Evolutionary conservation across 2,329 filamentous ascomycete species (phyloP).

Genomic region (Beauveria sp.): DNA sequence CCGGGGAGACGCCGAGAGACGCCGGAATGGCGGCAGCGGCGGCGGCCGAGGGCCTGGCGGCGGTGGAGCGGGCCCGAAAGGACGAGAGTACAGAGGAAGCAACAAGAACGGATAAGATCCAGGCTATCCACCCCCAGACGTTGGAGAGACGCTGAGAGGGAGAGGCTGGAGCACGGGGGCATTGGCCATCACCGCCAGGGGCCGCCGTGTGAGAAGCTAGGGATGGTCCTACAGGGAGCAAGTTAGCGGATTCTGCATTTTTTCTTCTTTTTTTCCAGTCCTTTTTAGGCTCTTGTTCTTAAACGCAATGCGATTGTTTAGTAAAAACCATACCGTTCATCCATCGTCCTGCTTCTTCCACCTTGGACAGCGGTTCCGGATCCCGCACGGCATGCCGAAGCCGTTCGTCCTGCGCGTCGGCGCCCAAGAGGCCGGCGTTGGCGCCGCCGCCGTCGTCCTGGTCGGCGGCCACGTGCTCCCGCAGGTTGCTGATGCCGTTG

Average conservation of each 20-base stretch:
- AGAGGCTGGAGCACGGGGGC: slow-evolving; percentile 24
- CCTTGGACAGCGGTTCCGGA: slow-evolving; percentile 14
- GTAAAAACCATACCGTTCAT: slow-evolving; percentile 19
- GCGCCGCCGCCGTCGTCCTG: slow-evolving; percentile 26
- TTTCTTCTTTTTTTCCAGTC: too few species aligned
- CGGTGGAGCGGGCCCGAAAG: slow-evolving; percentile 9
- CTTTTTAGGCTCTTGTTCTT: too few species aligned
- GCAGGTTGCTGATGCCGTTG: slow-evolving; percentile 46
- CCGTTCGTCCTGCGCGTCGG: slow-evolving; percentile 20
- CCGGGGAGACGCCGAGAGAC: neutral
- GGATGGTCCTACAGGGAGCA: slow-evolving; percentile 18
- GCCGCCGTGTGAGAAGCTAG: slow-evolving; percentile 23
- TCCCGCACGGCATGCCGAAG: slow-evolving; percentile 17
- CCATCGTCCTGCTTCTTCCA: slow-evolving; percentile 24
- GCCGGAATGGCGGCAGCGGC: neutral
- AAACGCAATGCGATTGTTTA: neutral
- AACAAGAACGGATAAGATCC: slow-evolving; percentile 35
- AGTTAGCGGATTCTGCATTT: neutral
- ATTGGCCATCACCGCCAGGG: slow-evolving; percentile 34
- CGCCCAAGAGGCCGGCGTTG: slow-evolving; percentile 15
- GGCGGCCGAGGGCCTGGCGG: neutral
- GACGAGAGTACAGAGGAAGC: slow-evolving; percentile 24
- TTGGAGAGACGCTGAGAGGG: slow-evolving; percentile 23
- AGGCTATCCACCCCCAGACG: slow-evolving; percentile 33
- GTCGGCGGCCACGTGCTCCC: slow-evolving; percentile 32